These are phyloP conservation scores for Vigna hirtella DNA, from an alignment of 306 rosid species.

Conservation along the genomic window DNA sequence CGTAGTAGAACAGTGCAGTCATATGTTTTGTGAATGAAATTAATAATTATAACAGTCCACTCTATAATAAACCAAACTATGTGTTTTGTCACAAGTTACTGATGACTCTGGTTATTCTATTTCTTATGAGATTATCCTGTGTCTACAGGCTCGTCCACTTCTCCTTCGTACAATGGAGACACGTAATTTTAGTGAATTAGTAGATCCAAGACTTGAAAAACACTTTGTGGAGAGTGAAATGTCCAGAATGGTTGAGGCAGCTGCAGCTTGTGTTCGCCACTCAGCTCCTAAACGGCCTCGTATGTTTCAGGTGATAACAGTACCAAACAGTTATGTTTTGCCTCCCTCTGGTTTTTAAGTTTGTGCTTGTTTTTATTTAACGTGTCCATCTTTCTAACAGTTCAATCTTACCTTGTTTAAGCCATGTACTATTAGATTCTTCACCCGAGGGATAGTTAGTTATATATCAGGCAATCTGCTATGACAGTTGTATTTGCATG, in stretches of 20 bases:
- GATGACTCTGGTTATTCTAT: constrained; percentile 15
- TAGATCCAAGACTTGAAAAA: constrained; percentile 74
- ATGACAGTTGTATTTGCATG: not conserved
- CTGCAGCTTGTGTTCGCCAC: constrained; percentile 95
- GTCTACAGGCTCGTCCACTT: constrained; percentile 82
- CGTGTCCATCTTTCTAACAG: not conserved
- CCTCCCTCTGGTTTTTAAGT: not conserved
- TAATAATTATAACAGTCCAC: not conserved
- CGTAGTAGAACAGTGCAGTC: not conserved
- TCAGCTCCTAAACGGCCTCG: constrained; percentile 90
- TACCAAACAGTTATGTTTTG: not conserved
- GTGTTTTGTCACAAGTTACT: not conserved
- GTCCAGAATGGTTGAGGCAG: constrained; percentile 89
- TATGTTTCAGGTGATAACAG: constrained; percentile 80
- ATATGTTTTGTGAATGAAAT: not conserved
- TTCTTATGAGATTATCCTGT: constrained; percentile 33
- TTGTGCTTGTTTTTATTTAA: constrained; percentile 4
- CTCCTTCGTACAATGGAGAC: constrained; percentile 77
- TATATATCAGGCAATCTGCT: not conserved
- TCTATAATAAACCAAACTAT: not conserved
- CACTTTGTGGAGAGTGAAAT: constrained; percentile 78
- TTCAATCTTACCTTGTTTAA: not conserved
- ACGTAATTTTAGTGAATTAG: constrained; percentile 57
- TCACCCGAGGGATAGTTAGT: not conserved
- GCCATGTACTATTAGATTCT: not conserved